Evolutionary conservation across 305 asterid genomes (phyloP).

Genomic region (Plantago lanceolata): DNA sequence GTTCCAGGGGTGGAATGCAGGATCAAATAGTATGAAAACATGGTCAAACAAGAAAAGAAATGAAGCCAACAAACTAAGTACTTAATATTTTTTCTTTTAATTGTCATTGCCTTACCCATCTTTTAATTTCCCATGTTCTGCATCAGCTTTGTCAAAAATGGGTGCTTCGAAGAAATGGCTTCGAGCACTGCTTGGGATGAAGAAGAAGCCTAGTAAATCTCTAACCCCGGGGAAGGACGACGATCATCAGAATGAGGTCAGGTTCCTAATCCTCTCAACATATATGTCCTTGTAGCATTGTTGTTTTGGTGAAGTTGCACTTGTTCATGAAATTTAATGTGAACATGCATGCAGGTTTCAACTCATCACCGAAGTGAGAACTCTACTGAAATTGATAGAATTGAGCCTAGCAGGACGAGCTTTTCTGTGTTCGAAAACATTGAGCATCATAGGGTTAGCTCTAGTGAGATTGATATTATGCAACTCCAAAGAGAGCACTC

Average conservation of each 20-base stretch:
- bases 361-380: constrained; percentile 49
- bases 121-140: too few species aligned
- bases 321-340: constrained; percentile 13
- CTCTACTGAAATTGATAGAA: constrained; percentile 33
- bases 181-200: constrained; percentile 61
- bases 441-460: too few species aligned
- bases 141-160: constrained; percentile 52
- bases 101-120: too few species aligned
- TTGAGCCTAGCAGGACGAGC: too few species aligned
- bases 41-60: too few species aligned
- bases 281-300: background rate
- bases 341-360: constrained; percentile 39
- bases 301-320: constrained; percentile 7
- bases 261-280: background rate
- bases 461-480: too few species aligned
- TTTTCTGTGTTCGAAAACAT: too few species aligned
- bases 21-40: too few species aligned
- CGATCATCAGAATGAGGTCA: constrained; percentile 35
- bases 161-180: constrained; percentile 90
- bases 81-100: too few species aligned
- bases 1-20: too few species aligned
- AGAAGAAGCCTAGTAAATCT: constrained; percentile 58
- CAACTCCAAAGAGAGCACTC: too few species aligned
- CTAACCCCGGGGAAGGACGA: constrained; percentile 44
- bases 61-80: too few species aligned